Evolutionary conservation across 257 asterid species (phyloP), one percentile per base, ranked within the genome.

Genomic region (Lavandula angustifolia): DNA sequence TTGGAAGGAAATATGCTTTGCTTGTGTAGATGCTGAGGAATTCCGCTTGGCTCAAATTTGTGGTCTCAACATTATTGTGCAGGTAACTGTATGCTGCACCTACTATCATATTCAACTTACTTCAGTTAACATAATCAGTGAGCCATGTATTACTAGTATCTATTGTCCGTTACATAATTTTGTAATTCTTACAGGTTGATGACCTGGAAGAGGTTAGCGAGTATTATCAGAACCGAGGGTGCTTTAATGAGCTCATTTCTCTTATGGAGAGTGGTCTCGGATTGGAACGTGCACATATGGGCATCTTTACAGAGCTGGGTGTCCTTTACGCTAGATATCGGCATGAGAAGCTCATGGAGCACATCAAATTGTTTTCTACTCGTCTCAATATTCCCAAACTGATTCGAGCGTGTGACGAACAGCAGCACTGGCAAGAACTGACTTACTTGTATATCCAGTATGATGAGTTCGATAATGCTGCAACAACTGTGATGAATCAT

Each of bases 211-310:
- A 94, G 76, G 99, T 94, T 59, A 91, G 99, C 43, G 99, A 90
- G 63, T 94, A 73, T 78, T 94, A 94, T 78, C 99, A 94, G 74
- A 94, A 91, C 78, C 82, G 96, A 66, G 99, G 99, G 54, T 91
- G 98, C 85, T 94, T 94, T 74, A 94, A 88, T 73, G 99, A 94
- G 81, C 85, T 94, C 64, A 91, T 94, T 50, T 94, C 99, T 56
- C 88, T 94, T 11, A 94, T 94, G 99, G 99, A 94, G 84, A 94
- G 99, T 70, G 99, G 99, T 64, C 73, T 94, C 54, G 99, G 99
- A 44, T 81, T 94, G 89, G 99, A 94, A 77, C 96, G 98, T 67
- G 99, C 99, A 17, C 99, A 94, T 61, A 94, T 94, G 99, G 99
- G 99, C 62, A 94, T 94, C 77, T 94, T 94, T 57, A 94, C 99